A percentile compares a stretch with the other conserved stretches of the same genome.
phyloP scores from a whole-genome alignment of 257 asterid species.

The Paraleonurus japonicus region DNA sequence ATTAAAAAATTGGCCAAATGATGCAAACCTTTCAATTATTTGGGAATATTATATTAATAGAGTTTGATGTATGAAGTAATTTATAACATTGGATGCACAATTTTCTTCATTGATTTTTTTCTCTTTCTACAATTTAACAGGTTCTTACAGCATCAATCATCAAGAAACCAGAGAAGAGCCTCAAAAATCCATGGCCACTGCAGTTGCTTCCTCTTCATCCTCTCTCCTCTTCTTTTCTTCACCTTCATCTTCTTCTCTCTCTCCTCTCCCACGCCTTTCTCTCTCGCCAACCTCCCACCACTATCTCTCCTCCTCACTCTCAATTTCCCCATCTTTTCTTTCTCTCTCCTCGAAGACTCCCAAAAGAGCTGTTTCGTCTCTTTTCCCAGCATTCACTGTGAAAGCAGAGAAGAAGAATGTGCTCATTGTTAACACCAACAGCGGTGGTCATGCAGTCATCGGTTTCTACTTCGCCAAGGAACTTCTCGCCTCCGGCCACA shows the following conservation, averaged over 20 bases:
- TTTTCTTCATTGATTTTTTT: neutral
- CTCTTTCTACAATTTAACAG: neutral
- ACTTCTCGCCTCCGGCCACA: slow-evolving; percentile 73
- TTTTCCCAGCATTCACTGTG: slow-evolving; percentile 38
- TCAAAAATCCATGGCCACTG: slow-evolving; percentile 59
- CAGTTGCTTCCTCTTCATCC: slow-evolving; percentile 40
- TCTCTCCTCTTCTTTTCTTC: slow-evolving; percentile 32
- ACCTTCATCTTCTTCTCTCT: slow-evolving; percentile 44
- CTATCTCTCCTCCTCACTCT: slow-evolving; percentile 51
- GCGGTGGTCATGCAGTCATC: slow-evolving; percentile 93
- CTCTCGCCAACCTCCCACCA: slow-evolving; percentile 35
- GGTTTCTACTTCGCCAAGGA: slow-evolving; percentile 93
- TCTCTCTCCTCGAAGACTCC: slow-evolving; percentile 29
- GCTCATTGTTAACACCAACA: slow-evolving; percentile 78
- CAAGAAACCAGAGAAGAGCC: neutral
- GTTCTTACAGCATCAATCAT: slow-evolving; percentile 23
- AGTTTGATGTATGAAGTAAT: neutral
- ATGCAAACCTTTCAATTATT: neutral
- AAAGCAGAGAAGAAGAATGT: slow-evolving; percentile 81
- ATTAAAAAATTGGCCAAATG: neutral
- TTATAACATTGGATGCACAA: neutral
- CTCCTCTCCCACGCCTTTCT: slow-evolving; percentile 40
- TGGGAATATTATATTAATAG: neutral
- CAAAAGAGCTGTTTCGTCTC: slow-evolving; percentile 29
- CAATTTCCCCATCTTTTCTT: slow-evolving; percentile 51